phyloP scores from a whole-genome alignment of 768 basidiomycete species.

The Tylopilus balloui region DNA sequence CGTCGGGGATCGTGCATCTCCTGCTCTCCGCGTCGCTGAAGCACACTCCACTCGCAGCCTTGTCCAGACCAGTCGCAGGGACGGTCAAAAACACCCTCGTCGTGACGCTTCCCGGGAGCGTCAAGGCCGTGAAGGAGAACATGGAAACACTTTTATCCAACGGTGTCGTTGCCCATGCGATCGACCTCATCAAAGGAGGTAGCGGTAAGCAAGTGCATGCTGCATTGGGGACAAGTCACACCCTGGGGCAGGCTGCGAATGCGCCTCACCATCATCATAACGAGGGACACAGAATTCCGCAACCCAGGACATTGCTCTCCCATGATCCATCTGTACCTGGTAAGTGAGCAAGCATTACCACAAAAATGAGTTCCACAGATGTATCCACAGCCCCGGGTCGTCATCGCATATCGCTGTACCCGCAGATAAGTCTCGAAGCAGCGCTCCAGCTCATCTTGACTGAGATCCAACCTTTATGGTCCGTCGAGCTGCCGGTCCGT shows the following conservation, averaged over 20 bases:
- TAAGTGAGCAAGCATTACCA: conserved; percentile 30
- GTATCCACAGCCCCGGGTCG: conserved; percentile 54
- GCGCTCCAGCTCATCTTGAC: conserved; percentile 56
- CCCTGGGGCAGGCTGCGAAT: conserved; percentile 4
- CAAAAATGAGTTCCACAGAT: neutral
- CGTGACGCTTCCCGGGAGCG: conserved; percentile 79
- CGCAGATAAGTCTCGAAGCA: conserved; percentile 59
- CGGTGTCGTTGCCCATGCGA: conserved; percentile 62
- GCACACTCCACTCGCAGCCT: conserved; percentile 74
- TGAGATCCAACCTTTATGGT: conserved; percentile 42
- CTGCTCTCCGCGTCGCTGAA: conserved; percentile 63
- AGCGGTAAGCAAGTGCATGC: conserved; percentile 57
- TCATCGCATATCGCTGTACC: conserved; percentile 74
- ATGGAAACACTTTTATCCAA: conserved; percentile 54
- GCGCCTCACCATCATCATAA: conserved; percentile 37
- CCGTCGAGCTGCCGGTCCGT: conserved; percentile 42
- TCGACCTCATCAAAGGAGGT: conserved; percentile 69
- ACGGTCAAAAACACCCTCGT: conserved; percentile 62
- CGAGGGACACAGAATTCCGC: conserved; percentile 44
- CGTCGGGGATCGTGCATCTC: conserved; percentile 71
- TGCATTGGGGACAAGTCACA: conserved; percentile 36
- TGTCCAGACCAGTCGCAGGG: conserved; percentile 82
- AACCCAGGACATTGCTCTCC: conserved; percentile 55
- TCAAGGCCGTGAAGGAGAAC: conserved; percentile 81
- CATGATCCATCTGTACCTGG: conserved; percentile 68